phyloP scores from a whole-genome alignment of 352 stramenopile genomes.

The Globisporangium uncinulatum region DNA sequence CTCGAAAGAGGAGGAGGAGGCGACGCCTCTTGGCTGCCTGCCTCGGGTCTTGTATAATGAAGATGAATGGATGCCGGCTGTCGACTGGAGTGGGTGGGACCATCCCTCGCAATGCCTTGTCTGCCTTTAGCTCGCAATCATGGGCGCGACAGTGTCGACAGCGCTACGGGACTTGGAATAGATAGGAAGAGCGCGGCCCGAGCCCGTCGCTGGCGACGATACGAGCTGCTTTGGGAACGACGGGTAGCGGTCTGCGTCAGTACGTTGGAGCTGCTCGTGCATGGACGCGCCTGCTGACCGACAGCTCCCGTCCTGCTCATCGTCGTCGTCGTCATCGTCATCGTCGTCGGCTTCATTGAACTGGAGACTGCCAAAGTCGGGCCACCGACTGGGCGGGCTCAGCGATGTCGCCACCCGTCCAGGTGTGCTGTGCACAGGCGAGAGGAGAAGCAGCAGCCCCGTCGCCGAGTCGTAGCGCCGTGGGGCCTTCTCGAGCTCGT shows the following conservation, averaged over 20 bases:
- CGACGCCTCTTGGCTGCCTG: no score
- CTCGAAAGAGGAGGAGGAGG: no score
- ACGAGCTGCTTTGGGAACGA: conserved; percentile 1
- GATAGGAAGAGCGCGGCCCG: conserved; percentile 2
- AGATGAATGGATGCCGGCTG: no score
- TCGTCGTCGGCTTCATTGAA: conserved; percentile 10
- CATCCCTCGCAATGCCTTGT: no score
- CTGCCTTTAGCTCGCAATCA: conserved; percentile 12
- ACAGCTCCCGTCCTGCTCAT: conserved; percentile 3
- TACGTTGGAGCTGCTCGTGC: conserved; percentile 3
- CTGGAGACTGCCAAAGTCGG: not conserved
- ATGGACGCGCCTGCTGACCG: conserved; percentile 12
- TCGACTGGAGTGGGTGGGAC: no score
- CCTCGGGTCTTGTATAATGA: no score
- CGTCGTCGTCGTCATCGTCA: conserved; percentile 2
- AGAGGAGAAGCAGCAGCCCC: conserved; percentile 14
- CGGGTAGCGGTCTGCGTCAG: not conserved
- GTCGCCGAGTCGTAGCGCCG: conserved; percentile 9
- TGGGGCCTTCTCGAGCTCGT: conserved; percentile 14
- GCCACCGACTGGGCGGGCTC: conserved; percentile 11
- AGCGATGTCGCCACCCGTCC: not conserved
- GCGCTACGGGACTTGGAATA: conserved; percentile 6
- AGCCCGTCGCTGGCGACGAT: not conserved
- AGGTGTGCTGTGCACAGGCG: conserved; percentile 9
- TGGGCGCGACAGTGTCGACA: conserved; percentile 5